Conservation (phyloP, 2,329 filamentous ascomycete species). For the Teratosphaeria epicoccoides region DNA sequence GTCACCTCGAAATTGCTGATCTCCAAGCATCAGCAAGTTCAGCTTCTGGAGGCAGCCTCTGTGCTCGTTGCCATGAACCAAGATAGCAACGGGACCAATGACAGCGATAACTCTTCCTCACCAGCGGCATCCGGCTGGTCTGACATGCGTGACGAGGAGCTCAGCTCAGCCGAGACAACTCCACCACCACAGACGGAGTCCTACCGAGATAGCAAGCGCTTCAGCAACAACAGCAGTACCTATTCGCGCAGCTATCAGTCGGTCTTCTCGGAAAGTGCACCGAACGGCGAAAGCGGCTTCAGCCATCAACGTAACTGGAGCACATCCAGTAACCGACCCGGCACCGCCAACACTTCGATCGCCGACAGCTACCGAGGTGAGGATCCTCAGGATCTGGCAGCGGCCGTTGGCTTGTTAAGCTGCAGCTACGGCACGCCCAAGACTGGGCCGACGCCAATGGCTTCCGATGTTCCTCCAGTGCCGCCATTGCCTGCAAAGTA, state of each 20-base stretch:
- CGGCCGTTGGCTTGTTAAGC: slow-evolving; percentile 79
- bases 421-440: slow-evolving; percentile 81
- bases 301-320: slow-evolving; percentile 62
- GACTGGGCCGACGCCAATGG: slow-evolving; percentile 51
- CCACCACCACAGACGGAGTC: slow-evolving; percentile 71
- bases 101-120: slow-evolving; percentile 77
- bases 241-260: slow-evolving; percentile 75
- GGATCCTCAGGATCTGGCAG: slow-evolving; percentile 78
- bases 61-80: slow-evolving; percentile 84
- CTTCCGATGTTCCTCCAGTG: slow-evolving; percentile 71
- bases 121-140: slow-evolving; percentile 73
- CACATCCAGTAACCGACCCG: slow-evolving; percentile 59
- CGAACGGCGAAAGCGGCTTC: slow-evolving; percentile 43
- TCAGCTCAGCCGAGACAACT: slow-evolving; percentile 85
- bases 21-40: slow-evolving; percentile 98
- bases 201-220: slow-evolving; percentile 28
- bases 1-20: slow-evolving; percentile 95
- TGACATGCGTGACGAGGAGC: slow-evolving; percentile 58
- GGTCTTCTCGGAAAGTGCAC: slow-evolving; percentile 45
- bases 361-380: slow-evolving; percentile 64
- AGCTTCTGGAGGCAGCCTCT: slow-evolving; percentile 92
- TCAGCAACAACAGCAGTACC: slow-evolving; percentile 39
- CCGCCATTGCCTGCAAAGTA: slow-evolving; percentile 77
- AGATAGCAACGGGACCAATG: slow-evolving; percentile 52
- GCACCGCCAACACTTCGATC: slow-evolving; percentile 53